Conservation (phyloP, 306 rosid species). For the Betula pendula region DNA sequence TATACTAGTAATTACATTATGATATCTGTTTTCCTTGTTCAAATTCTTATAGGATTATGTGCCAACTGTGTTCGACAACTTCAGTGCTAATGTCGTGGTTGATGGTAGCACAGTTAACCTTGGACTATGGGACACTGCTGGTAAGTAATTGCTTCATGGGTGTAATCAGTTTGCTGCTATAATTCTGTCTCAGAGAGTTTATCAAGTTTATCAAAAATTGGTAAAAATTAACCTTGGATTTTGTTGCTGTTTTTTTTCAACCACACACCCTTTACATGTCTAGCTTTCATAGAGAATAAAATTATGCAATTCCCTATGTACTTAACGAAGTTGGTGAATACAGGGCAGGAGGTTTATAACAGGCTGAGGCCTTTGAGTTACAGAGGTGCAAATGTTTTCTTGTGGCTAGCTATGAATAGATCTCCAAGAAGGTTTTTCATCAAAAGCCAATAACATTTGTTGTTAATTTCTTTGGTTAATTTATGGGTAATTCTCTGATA, state of each 20-base stretch:
- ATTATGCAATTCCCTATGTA: too few relatives aligned
- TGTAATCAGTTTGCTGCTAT: neutral
- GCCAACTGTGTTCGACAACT: constrained; percentile 86
- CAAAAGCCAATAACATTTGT: neutral
- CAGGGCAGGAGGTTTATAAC: constrained; percentile 93
- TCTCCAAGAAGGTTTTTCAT: constrained; percentile 70
- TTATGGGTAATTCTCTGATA: neutral
- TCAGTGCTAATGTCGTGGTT: constrained; percentile 93
- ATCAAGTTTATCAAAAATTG: too few relatives aligned
- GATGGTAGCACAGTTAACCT: constrained; percentile 90
- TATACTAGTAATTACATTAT: too few relatives aligned
- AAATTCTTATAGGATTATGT: constrained; percentile 63
- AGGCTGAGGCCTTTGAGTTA: too few relatives aligned
- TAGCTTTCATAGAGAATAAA: too few relatives aligned
- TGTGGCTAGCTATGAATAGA: constrained; percentile 89
- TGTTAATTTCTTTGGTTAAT: neutral
- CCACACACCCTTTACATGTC: too few relatives aligned
- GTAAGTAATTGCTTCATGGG: constrained; percentile 38
- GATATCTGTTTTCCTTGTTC: neutral
- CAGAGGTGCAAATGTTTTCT: constrained; percentile 58
- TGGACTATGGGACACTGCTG: constrained; percentile 94
- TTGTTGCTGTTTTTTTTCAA: too few relatives aligned
- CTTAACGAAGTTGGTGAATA: too few relatives aligned
- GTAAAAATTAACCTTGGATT: too few relatives aligned
- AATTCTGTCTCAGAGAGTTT: too few relatives aligned